phyloP scores from a whole-genome alignment of 148 eudicot genomes.

The Cornus kousa region DNA sequence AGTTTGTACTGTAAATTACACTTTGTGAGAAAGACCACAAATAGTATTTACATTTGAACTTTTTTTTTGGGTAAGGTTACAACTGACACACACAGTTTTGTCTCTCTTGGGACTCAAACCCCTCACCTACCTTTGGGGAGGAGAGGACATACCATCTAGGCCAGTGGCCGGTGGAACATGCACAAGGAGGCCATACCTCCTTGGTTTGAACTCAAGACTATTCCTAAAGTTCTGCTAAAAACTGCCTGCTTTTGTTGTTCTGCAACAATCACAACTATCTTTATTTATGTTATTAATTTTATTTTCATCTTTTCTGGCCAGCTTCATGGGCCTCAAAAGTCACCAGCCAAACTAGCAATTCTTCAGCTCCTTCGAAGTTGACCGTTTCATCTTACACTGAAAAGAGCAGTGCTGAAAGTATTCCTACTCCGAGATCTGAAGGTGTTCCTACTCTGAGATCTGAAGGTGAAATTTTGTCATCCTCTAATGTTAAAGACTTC shows the following conservation, averaged over 20 bases:
- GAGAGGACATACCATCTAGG: too few relatives aligned
- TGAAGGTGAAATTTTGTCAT: conserved; percentile 32
- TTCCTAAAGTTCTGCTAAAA: neutral
- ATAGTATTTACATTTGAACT: neutral
- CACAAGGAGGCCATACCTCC: too few relatives aligned
- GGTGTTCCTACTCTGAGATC: conserved; percentile 51
- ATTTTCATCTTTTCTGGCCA: conserved; percentile 1
- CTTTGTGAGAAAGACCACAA: neutral
- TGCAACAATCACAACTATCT: neutral
- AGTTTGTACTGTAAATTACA: neutral
- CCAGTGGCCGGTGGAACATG: too few relatives aligned
- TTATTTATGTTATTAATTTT: conserved; percentile 8
- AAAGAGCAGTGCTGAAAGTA: conserved; percentile 43
- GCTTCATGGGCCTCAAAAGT: conserved; percentile 48
- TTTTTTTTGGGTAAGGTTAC: too few relatives aligned
- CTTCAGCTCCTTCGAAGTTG: conserved; percentile 41
- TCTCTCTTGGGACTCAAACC: too few relatives aligned
- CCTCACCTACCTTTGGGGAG: too few relatives aligned
- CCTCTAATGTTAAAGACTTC: conserved; percentile 27
- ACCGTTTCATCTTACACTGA: conserved; percentile 18
- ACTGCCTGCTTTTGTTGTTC: neutral
- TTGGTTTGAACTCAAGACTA: neutral
- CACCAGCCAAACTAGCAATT: conserved; percentile 41
- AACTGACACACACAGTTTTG: too few relatives aligned
- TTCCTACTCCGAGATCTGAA: conserved; percentile 52